Evolutionary conservation across 176 grass and related monocot species (phyloP), one percentile per base, ranked within the genome.

Genomic region (Pontederia paniculata): DNA sequence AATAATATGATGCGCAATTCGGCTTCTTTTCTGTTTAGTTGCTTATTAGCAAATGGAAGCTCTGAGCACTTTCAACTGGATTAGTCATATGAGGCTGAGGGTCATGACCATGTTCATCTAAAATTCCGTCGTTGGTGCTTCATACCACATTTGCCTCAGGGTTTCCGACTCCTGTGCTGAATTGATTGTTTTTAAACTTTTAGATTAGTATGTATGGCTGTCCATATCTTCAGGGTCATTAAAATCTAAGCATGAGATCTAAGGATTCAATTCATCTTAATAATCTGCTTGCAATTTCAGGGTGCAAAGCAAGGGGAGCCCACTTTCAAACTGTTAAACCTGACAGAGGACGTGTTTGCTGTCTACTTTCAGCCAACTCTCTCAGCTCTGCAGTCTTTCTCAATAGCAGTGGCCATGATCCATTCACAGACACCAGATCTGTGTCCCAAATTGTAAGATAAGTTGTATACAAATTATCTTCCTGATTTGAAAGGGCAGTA

Each of bases 331-430:
- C 48, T 77, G 52, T 50, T 59, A 8, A 42, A 50, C 45, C 55
- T 31, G 61, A 56, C 60, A 16, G 56, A 77, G 55, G 65, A 51
- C 51, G 9, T 55, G 23, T 67, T 62, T 54, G 11, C 50, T 6
- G 49, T 73, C 16, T 55, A 55, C 51, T 67, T 50, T 41, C 43
- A 62, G 53, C 41, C 55, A 43, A 25, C 41, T 44, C 9, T 80
- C 23, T 73, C 77, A 9, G 63, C 69, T 74, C 70, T 80, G 13
- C 77, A 80, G 20, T 68, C 62, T 37, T 80, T 80, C 70, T 80
- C 77, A 17, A 52, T 63, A 22, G 70, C 55, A 51, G 58, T 80
- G 37, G 69, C 77, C 16, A 48, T 63, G 54, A 58, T 73, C 41
- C 77, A 80, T 55, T 23, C 64, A 42, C 77, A 80, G 47, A 48